Conservation (phyloP, 225 moss, liverwort and hornwort genomes). For the Lunularia cruciata region DNA sequence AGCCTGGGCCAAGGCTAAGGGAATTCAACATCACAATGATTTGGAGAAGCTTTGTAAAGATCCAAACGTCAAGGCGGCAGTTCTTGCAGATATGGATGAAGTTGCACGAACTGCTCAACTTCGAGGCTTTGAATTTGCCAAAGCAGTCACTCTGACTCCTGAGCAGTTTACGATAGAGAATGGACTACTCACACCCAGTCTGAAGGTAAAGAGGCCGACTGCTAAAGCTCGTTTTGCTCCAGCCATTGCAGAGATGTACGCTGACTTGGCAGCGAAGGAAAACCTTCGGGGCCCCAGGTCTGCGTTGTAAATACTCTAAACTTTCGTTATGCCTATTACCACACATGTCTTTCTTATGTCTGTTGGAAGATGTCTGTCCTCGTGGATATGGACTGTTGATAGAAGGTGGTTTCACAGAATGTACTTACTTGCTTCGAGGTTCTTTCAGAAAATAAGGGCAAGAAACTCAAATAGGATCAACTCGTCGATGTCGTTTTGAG, state of each 20-base stretch:
- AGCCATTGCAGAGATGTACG: conserved; percentile 79
- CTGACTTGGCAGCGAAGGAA: conserved; percentile 50
- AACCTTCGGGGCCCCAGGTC: conserved; percentile 20
- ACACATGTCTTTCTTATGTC: background rate
- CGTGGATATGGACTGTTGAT: background rate
- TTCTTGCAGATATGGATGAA: conserved; percentile 88
- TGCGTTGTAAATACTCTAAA: conserved; percentile 23
- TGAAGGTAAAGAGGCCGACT: conserved; percentile 90
- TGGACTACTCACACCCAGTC: conserved; percentile 81
- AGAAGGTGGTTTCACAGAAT: conserved; percentile 7
- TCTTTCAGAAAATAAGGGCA: background rate
- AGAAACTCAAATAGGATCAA: conserved; percentile 3
- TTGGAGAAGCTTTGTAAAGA: conserved; percentile 69
- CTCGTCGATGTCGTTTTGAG: background rate
- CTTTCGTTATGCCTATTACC: background rate
- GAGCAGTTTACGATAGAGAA: conserved; percentile 83
- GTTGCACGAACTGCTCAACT: conserved; percentile 73
- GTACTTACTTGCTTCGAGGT: conserved; percentile 5
- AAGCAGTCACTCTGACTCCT: conserved; percentile 61
- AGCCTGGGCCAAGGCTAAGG: conserved; percentile 78
- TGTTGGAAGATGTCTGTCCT: background rate
- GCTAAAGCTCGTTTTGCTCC: conserved; percentile 63
- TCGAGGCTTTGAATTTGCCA: conserved; percentile 85
- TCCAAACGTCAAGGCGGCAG: conserved; percentile 71
- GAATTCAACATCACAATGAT: conserved; percentile 73